These are phyloP conservation scores for Primulina eburnea DNA, from an alignment of 257 asterid genomes.

Conservation along the genomic window DNA sequence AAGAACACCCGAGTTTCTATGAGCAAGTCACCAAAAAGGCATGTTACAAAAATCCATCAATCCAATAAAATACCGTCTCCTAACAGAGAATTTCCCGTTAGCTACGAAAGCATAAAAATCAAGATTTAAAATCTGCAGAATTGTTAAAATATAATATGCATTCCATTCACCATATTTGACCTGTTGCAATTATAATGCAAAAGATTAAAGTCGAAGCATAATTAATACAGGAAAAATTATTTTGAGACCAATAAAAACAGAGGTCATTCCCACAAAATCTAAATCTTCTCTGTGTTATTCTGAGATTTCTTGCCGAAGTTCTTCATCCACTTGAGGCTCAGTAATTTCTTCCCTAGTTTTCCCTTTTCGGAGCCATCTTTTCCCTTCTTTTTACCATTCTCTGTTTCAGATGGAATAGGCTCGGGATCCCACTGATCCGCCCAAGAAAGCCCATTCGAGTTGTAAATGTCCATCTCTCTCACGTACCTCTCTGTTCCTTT, in stretches of 20 bases:
- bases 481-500: neutral
- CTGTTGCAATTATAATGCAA: neutral
- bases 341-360: constrained; percentile 47
- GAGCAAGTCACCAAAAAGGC: too few species aligned
- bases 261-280: neutral
- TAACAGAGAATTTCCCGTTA: neutral
- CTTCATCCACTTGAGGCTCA: neutral
- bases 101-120: neutral
- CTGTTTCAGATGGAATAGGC: constrained; percentile 48
- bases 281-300: neutral
- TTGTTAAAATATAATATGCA: too few species aligned
- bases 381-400: constrained; percentile 27
- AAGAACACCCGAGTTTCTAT: neutral
- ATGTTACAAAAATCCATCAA: too few species aligned
- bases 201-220: neutral
- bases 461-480: constrained; percentile 52
- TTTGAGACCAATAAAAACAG: neutral
- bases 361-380: constrained; percentile 37
- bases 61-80: too few species aligned
- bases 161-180: neutral
- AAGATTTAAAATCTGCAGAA: neutral
- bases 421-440: constrained; percentile 97
- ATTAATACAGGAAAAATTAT: neutral
- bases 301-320: neutral
- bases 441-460: constrained; percentile 75